Conservation (phyloP, 371 early-diverging fungal genomes). For the Capniomyces stellatus region DNA sequence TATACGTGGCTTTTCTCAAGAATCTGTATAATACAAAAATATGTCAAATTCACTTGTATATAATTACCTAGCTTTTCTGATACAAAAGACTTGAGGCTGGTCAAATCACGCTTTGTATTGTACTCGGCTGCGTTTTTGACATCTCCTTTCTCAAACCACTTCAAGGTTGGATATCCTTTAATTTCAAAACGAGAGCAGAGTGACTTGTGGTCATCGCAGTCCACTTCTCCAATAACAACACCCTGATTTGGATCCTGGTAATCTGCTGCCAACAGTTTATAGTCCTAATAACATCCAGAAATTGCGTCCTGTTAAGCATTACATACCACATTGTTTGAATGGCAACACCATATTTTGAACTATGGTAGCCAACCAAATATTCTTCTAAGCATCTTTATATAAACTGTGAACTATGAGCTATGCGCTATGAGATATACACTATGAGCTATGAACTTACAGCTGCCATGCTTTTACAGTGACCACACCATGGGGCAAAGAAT, state of each 20-base stretch:
- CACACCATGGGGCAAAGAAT: constrained; percentile 90
- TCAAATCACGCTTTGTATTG: constrained; percentile 59
- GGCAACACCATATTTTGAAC: no score
- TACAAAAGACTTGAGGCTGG: constrained; percentile 50
- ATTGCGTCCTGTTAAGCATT: no score
- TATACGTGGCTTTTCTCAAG: no score
- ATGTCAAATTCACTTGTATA: no score
- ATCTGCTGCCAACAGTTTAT: neutral
- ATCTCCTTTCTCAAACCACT: constrained; percentile 52
- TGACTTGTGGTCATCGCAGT: constrained; percentile 1
- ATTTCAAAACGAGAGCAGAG: constrained; percentile 53
- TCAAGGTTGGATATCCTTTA: constrained; percentile 89
- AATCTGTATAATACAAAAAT: no score
- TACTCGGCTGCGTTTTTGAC: constrained; percentile 50
- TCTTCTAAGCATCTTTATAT: no score
- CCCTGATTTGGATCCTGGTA: neutral
- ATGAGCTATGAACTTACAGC: no score
- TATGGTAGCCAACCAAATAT: no score
- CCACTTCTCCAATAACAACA: constrained; percentile 1
- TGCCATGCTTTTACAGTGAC: constrained; percentile 54
- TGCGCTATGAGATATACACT: no score
- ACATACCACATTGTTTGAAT: no score
- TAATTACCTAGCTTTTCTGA: constrained; percentile 55
- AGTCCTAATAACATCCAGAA: constrained; percentile 5
- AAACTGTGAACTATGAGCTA: no score